Evolutionary conservation across 139 green algal genomes (phyloP), one percentile per base, ranked within the genome.

Genomic region (Coelastrella sp.): DNA sequence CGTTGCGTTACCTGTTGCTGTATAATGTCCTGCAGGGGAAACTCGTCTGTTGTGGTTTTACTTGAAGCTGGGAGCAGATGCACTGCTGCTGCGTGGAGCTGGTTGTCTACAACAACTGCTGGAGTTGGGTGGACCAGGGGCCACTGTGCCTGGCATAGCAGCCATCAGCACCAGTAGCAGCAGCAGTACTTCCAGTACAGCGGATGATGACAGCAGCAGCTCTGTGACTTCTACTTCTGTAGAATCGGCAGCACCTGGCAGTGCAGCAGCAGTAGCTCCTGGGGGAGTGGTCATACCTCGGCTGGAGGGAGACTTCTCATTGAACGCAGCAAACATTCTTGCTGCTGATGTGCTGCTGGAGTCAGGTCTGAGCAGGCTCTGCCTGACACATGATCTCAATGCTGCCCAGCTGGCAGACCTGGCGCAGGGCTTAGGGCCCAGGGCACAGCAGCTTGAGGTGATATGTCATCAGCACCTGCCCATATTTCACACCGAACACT

Each of bases 401-500:
- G 81, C 81, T 15, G 85, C 56, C 12, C 85, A 83, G 85, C 73
- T 90, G 72, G 85, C 73, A 20, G 59, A 19, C 4, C 60, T 86
- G 22, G 81, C 81, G 0, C n/a, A 86, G 60, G 81, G 81, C 6
- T 15, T 83, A 17, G 68, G 68, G 68, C 19, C 68, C 7, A 83
- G 20, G 78, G 57, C 75, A 7, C 19, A 59, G 12, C 56, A 66
- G 61, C 83, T 98, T 68, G 96, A 99, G 92, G 92, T 93, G 4
- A 92, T 99, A 11, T 56, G 97, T 59, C 96, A 98, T 88, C 93
- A 96, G 87, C 96, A 99, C 92, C 89, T 99, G 49, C 96, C 97
- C 83, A 96, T 98, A 91, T 98, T 99, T 91, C 96, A 99, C 93
- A 98, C 96, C 6, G 96, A 98, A 93, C 96, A 98, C 94, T 98